Conservation (phyloP, 495 filamentous ascomycete species). For the Lasiosphaeria hispida region DNA sequence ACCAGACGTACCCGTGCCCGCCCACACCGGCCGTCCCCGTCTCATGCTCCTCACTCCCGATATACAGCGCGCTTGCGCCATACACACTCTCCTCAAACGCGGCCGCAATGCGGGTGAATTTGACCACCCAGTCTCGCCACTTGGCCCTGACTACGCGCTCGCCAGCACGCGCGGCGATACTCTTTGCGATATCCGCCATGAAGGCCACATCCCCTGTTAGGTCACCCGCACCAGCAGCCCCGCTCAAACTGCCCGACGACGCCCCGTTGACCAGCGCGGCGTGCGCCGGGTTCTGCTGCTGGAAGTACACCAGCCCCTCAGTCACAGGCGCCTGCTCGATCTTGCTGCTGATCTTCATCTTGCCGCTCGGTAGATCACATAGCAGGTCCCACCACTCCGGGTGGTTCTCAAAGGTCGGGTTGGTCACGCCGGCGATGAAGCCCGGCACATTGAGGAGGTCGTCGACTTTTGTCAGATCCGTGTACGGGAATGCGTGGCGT, state of each 20-base stretch:
- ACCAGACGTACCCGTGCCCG: conserved; percentile 93
- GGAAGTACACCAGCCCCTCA: conserved; percentile 79
- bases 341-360: conserved; percentile 86
- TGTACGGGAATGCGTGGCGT: conserved; percentile 97
- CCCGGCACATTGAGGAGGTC: conserved; percentile 93
- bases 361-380: conserved; percentile 86
- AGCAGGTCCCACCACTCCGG: conserved; percentile 98
- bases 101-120: conserved; percentile 87
- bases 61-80: conserved; percentile 84
- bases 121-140: conserved; percentile 85
- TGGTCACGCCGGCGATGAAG: conserved; percentile 97
- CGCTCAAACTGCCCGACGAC: conserved; percentile 26
- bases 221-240: conserved; percentile 45
- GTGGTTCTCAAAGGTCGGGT: conserved; percentile 91
- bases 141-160: conserved; percentile 87
- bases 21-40: conserved; percentile 47
- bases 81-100: conserved; percentile 95
- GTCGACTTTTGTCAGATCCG: conserved; percentile 95
- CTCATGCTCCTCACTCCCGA: conserved; percentile 71
- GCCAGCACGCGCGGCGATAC: conserved; percentile 81
- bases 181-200: conserved; percentile 78
- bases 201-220: conserved; percentile 87
- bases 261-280: conserved; percentile 46
- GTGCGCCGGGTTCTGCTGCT: conserved; percentile 67
- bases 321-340: conserved; percentile 75